Evolutionary conservation across 148 eudicot species (phyloP).

Genomic region (Agrostemma githago): DNA sequence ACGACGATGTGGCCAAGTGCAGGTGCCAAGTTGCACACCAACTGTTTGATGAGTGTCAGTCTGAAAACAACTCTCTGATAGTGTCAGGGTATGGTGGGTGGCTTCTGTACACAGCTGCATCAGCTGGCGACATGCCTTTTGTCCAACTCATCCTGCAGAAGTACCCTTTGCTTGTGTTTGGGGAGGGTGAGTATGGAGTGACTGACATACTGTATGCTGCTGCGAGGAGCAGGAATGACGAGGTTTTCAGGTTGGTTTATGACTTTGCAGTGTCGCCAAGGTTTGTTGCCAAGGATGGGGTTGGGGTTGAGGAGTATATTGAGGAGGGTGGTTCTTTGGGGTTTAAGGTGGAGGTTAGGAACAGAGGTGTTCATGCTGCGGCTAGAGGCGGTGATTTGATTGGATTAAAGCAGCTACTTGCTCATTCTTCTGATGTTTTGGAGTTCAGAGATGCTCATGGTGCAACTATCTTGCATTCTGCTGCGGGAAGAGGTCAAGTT

Average conservation of each 20-base stretch:
- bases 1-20: conserved; percentile 61
- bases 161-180: conserved; percentile 82
- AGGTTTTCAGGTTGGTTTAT: conserved; percentile 64
- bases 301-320: conserved; percentile 29
- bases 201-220: conserved; percentile 94
- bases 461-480: conserved; percentile 72
- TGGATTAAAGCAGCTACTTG: conserved; percentile 62
- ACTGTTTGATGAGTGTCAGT: conserved; percentile 55
- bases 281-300: conserved; percentile 42
- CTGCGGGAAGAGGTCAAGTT: conserved; percentile 85
- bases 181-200: conserved; percentile 94
- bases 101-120: conserved; percentile 90
- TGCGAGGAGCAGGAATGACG: conserved; percentile 61
- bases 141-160: conserved; percentile 46
- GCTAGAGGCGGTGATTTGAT: conserved; percentile 88
- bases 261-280: conserved; percentile 69
- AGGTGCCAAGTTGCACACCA: conserved; percentile 64
- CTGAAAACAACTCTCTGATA: conserved; percentile 45
- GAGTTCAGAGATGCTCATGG: conserved; percentile 63
- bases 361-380: conserved; percentile 83
- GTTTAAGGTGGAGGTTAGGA: conserved; percentile 75
- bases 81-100: conserved; percentile 88
- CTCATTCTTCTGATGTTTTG: conserved; percentile 40
- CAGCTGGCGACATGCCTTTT: conserved; percentile 77
- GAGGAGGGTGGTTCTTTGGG: conserved; percentile 52